Conservation (phyloP, 2,329 filamentous ascomycete genomes). For the Penicillium hordei region DNA sequence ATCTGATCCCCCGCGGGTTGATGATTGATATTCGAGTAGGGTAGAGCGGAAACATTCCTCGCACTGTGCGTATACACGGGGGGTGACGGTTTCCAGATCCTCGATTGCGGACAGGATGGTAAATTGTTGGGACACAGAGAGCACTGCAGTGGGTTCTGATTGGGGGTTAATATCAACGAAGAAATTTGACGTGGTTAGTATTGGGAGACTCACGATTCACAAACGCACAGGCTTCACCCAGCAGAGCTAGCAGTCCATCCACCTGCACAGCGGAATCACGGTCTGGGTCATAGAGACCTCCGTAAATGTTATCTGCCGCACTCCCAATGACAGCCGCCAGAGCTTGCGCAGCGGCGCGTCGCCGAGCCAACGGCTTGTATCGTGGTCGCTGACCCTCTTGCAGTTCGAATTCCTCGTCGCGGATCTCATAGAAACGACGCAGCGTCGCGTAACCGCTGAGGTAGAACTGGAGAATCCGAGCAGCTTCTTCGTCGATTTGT, state of each 20-base stretch:
- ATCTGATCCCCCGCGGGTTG: constrained; percentile 39
- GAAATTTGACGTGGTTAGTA: neutral
- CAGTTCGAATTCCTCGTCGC: constrained; percentile 62
- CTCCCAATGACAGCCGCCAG: constrained; percentile 81
- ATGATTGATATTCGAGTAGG: constrained; percentile 65
- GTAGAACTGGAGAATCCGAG: constrained; percentile 77
- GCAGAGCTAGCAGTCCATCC: constrained; percentile 77
- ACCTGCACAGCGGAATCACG: constrained; percentile 82
- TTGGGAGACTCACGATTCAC: constrained; percentile 54
- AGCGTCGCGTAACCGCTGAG: constrained; percentile 91
- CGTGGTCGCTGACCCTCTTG: constrained; percentile 42
- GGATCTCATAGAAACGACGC: constrained; percentile 84
- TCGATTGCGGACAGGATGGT: constrained; percentile 74
- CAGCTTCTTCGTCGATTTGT: constrained; percentile 74
- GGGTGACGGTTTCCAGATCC: constrained; percentile 73
- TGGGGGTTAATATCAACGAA: constrained; percentile 14
- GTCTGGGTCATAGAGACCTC: constrained; percentile 79
- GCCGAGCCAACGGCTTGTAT: constrained; percentile 58
- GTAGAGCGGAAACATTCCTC: constrained; percentile 77
- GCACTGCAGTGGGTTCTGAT: constrained; percentile 55
- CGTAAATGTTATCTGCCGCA: constrained; percentile 85
- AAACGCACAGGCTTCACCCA: constrained; percentile 81
- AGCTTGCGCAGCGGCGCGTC: constrained; percentile 69
- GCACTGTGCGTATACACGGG: constrained; percentile 69
- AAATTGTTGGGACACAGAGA: constrained; percentile 72